Evolutionary conservation across 1,284 basidiomycete species (phyloP), one percentile per base, ranked within the genome.

Genomic region (Coniophora puteana): DNA sequence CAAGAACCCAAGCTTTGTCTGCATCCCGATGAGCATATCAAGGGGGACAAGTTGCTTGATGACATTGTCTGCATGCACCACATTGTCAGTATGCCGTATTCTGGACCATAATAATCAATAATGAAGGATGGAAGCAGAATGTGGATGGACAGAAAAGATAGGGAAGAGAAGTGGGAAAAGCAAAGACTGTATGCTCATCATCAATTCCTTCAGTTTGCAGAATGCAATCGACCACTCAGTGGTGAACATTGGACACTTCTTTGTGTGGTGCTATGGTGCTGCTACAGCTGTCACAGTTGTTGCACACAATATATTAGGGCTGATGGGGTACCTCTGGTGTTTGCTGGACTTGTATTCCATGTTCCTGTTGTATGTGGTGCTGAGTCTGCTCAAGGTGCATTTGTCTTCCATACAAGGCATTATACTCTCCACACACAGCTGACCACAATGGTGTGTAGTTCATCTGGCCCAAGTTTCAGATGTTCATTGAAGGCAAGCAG

Each of bases 141-240:
- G n/a, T n/a, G n/a, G n/a, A n/a, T n/a, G n/a, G n/a, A n/a, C n/a
- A n/a, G n/a, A n/a, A n/a, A n/a, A n/a, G n/a, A n/a, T n/a, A n/a
- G n/a, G n/a, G n/a, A n/a, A n/a, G n/a, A n/a, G n/a, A n/a, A n/a
- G n/a, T n/a, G n/a, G n/a, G n/a, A n/a, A n/a, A n/a, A n/a, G n/a
- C n/a, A n/a, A n/a, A n/a, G n/a, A 95, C 57, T 81, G 84, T 22
- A 81, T 84, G 59, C 74, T 95, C 33, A 87, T 93, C 17, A 71
- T 97, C 51, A 94, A 96, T 59, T 94, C 93, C 7, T 98, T 97
- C 53, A 93, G 94, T 3, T 72, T 98, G 41, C 93, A 98, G 63
- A 90, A 95, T 55, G 89, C 94, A 3, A 68, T 96, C 40, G 93
- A 95, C 59, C 74, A 76, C 12, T 73, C 78, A 8, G 66, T 73